Conservation (phyloP, 2,329 filamentous ascomycete species). For the Fusarium goolgardi region DNA sequence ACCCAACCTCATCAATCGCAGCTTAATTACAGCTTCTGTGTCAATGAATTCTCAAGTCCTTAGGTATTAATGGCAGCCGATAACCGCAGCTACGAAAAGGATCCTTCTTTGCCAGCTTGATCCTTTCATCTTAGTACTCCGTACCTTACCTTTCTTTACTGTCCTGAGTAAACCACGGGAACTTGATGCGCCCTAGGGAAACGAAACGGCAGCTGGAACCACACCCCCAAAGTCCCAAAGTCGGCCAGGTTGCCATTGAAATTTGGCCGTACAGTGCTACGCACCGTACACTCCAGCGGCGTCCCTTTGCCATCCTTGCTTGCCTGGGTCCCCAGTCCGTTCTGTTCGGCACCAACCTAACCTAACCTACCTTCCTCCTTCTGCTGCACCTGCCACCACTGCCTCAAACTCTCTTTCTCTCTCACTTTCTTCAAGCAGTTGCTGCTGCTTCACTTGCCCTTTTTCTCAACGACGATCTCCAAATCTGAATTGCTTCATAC, state of each 20-base stretch:
- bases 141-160: background rate
- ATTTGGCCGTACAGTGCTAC: conserved; percentile 17
- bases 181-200: conserved; percentile 36
- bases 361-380: conserved; percentile 34
- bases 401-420: conserved; percentile 44
- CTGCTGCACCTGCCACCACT: conserved; percentile 34
- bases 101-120: background rate
- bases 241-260: conserved; percentile 11
- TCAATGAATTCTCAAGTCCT: background rate
- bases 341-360: conserved; percentile 37
- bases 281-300: conserved; percentile 18
- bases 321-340: conserved; percentile 22
- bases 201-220: conserved; percentile 40
- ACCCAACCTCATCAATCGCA: background rate
- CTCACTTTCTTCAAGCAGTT: conserved; percentile 24
- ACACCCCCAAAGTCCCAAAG: conserved; percentile 32
- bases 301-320: conserved; percentile 31
- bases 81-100: conserved; percentile 6
- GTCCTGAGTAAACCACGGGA: conserved; percentile 33
- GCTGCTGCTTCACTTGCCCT: background rate
- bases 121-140: background rate
- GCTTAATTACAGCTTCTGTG: background rate
- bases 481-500: conserved; percentile 49
- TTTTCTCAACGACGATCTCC: conserved; percentile 46
- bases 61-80: background rate